Evolutionary conservation across 306 rosid genomes (phyloP).

Genomic region (Phaseolus lunatus): DNA sequence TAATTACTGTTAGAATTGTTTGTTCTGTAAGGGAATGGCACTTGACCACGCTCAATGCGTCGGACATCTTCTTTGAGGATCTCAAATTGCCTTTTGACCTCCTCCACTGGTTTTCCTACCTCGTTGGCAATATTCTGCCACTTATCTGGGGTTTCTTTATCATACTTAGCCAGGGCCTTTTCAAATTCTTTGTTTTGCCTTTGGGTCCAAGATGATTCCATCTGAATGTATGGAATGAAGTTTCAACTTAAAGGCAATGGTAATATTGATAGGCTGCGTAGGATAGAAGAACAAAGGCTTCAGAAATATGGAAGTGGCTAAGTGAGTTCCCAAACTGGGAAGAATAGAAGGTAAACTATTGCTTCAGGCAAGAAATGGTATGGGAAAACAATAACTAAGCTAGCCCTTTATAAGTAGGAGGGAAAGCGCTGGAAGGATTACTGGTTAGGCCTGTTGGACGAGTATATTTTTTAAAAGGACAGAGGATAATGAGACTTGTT

Average conservation of each 20-base stretch:
- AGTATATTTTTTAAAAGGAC: slow-evolving; percentile 63
- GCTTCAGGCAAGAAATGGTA: slow-evolving; percentile 45
- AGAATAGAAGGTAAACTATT: background rate
- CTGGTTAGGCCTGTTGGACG: slow-evolving; percentile 55
- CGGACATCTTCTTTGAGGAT: slow-evolving; percentile 73
- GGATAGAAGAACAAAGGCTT: background rate
- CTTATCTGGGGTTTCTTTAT: slow-evolving; percentile 76
- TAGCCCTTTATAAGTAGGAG: slow-evolving; percentile 71
- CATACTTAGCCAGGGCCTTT: slow-evolving; percentile 69
- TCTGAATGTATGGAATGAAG: slow-evolving; percentile 32
- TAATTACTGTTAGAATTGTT: slow-evolving; percentile 47
- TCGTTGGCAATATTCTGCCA: slow-evolving; percentile 82
- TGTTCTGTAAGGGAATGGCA: slow-evolving; percentile 69
- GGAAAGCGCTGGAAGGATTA: slow-evolving; percentile 52
- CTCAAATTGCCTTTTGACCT: slow-evolving; percentile 80
- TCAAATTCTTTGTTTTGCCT: slow-evolving; percentile 76
- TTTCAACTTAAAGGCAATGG: slow-evolving; percentile 13
- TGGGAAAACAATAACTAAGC: slow-evolving; percentile 49
- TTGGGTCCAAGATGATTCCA: slow-evolving; percentile 82
- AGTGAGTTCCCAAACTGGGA: slow-evolving; percentile 20
- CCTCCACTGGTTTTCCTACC: slow-evolving; percentile 78
- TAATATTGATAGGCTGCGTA: background rate
- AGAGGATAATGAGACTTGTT: slow-evolving; percentile 58
- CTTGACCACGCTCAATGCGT: slow-evolving; percentile 73
- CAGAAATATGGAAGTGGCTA: slow-evolving; percentile 25